Evolutionary conservation across 208 protist species (phyloP).

Genomic region (Sergeia podlipaevii): DNA sequence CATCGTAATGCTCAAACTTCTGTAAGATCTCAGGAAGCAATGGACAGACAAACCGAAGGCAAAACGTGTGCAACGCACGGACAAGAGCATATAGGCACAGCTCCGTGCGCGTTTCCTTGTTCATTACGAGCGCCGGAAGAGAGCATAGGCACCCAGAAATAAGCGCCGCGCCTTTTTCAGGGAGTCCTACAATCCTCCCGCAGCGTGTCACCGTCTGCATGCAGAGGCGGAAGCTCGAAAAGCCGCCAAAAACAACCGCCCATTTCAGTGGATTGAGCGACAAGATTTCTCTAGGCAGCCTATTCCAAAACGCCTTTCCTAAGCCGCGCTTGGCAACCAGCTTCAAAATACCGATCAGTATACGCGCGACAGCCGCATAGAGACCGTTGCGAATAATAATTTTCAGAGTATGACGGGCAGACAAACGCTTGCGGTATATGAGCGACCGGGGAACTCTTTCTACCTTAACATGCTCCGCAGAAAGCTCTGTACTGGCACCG

Average conservation of each 20-base stretch:
- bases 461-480: background rate
- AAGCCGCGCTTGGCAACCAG: conserved; percentile 48
- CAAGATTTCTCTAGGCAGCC: conserved; percentile 48
- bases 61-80: conserved; percentile 63
- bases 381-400: conserved; percentile 65
- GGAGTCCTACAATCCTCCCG: conserved; percentile 15
- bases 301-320: conserved; percentile 16
- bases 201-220: conserved; percentile 35
- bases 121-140: conserved; percentile 68
- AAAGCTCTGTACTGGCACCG: too few species aligned
- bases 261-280: conserved; percentile 82
- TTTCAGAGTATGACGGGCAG: conserved; percentile 34
- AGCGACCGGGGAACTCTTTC: background rate
- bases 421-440: conserved; percentile 27
- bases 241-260: conserved; percentile 58
- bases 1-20: conserved; percentile 77
- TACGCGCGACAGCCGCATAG: conserved; percentile 45
- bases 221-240: conserved; percentile 68
- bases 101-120: conserved; percentile 66
- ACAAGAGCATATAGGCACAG: conserved; percentile 79
- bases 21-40: conserved; percentile 36
- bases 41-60: conserved; percentile 53
- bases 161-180: conserved; percentile 39
- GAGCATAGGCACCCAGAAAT: conserved; percentile 62
- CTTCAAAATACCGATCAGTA: conserved; percentile 70